phyloP scores from a whole-genome alignment of 2,329 filamentous ascomycete species.

The Exophiala viscosa region DNA sequence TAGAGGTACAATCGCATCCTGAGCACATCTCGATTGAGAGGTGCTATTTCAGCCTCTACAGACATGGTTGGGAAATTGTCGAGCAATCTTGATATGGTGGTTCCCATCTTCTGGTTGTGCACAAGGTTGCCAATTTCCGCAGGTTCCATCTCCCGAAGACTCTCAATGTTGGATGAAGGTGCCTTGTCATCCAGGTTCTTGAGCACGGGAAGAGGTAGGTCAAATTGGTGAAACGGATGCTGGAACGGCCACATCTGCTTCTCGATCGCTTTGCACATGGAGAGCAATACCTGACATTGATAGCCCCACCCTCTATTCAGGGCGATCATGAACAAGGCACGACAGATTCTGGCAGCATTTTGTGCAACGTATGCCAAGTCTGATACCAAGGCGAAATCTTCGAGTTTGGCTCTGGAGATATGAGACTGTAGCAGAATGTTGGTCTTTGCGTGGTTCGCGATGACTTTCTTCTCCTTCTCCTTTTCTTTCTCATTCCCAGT shows the following conservation, averaged over 20 bases:
- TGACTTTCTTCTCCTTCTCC: constrained; percentile 66
- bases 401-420: constrained; percentile 80
- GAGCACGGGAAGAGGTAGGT: constrained; percentile 77
- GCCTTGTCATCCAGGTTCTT: constrained; percentile 82
- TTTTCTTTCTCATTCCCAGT: constrained; percentile 58
- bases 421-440: constrained; percentile 93
- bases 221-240: constrained; percentile 93
- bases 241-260: constrained; percentile 93
- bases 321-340: constrained; percentile 95
- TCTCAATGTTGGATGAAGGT: constrained; percentile 68
- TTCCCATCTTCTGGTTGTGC: constrained; percentile 84
- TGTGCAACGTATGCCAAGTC: constrained; percentile 94
- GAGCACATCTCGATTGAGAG: constrained; percentile 88
- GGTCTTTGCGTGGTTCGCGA: constrained; percentile 79
- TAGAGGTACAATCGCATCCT: constrained; percentile 83
- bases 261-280: constrained; percentile 94
- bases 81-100: constrained; percentile 73
- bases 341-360: constrained; percentile 89
- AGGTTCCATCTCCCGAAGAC: constrained; percentile 86
- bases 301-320: constrained; percentile 93
- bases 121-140: constrained; percentile 87
- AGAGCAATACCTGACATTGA: constrained; percentile 85
- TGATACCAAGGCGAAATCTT: constrained; percentile 90
- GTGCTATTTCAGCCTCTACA: constrained; percentile 90
- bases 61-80: constrained; percentile 89